These are phyloP conservation scores for Oenanthe sinensis DNA, from an alignment of 129 eudicot species.

Conservation along the genomic window DNA sequence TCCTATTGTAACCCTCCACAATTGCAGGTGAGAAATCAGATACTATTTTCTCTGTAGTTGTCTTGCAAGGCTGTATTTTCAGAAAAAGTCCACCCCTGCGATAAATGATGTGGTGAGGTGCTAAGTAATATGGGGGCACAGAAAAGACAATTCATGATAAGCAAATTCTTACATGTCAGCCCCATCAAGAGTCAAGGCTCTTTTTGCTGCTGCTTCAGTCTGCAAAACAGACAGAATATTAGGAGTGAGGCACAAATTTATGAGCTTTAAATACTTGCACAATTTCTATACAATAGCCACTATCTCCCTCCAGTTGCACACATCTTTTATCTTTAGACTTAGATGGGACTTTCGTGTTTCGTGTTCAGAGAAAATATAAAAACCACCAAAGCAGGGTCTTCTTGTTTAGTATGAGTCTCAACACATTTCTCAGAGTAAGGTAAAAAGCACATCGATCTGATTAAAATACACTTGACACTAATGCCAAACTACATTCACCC, in stretches of 20 bases:
- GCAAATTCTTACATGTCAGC: slow-evolving; percentile 72
- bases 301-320: background rate
- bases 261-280: background rate
- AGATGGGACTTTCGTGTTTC: background rate
- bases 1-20: slow-evolving; percentile 79
- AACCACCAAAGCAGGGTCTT: background rate
- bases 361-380: background rate
- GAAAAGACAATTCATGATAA: background rate
- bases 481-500: background rate
- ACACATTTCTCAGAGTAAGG: background rate
- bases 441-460: background rate
- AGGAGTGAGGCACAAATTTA: background rate
- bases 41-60: slow-evolving; percentile 41
- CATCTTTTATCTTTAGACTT: background rate
- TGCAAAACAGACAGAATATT: slow-evolving; percentile 22
- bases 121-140: slow-evolving; percentile 7
- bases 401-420: background rate
- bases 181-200: slow-evolving; percentile 92
- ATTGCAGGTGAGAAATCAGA: slow-evolving; percentile 73
- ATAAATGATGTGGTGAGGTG: slow-evolving; percentile 11
- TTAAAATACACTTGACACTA: background rate
- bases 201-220: slow-evolving; percentile 93
- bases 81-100: slow-evolving; percentile 86
- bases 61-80: slow-evolving; percentile 77
- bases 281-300: background rate